A percentile compares a stretch with the other conserved stretches of the same genome.
phyloP scores from a whole-genome alignment of 169 alveolate species.

The Plasmodium falciparum region DNA sequence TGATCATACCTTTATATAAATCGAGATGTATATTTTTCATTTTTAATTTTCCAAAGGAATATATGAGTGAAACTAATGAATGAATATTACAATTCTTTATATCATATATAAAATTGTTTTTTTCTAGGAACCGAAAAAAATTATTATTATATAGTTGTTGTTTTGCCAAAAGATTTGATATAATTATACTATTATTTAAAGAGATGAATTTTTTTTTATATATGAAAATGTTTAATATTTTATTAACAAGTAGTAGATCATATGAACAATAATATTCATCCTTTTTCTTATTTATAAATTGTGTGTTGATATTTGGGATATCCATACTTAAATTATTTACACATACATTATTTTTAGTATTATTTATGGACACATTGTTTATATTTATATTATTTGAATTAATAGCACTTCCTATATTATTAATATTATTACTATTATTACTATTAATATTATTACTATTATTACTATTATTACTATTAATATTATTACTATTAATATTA shows the following conservation, averaged over 20 bases:
- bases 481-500: no score
- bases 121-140: slow-evolving; percentile 34
- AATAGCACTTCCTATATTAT: no score
- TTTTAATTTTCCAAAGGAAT: slow-evolving; percentile 60
- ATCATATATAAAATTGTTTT: slow-evolving; percentile 22
- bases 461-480: no score
- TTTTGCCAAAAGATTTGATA: slow-evolving; percentile 49
- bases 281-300: no score
- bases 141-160: slow-evolving; percentile 47
- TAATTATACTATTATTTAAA: slow-evolving; percentile 24
- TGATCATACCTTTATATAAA: slow-evolving; percentile 26
- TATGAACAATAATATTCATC: neutral
- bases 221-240: slow-evolving; percentile 56
- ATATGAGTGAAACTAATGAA: slow-evolving; percentile 49
- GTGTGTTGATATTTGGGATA: no score
- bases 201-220: slow-evolving; percentile 50
- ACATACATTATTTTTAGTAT: no score
- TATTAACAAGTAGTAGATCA: slow-evolving; percentile 35
- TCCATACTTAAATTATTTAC: no score
- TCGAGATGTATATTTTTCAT: slow-evolving; percentile 17
- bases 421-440: no score
- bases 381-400: no score
- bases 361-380: no score
- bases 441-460: no score
- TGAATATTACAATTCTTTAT: slow-evolving; percentile 36